These are phyloP conservation scores for Aspergillus affinis DNA, from an alignment of 495 filamentous ascomycete species.

Conservation along the genomic window DNA sequence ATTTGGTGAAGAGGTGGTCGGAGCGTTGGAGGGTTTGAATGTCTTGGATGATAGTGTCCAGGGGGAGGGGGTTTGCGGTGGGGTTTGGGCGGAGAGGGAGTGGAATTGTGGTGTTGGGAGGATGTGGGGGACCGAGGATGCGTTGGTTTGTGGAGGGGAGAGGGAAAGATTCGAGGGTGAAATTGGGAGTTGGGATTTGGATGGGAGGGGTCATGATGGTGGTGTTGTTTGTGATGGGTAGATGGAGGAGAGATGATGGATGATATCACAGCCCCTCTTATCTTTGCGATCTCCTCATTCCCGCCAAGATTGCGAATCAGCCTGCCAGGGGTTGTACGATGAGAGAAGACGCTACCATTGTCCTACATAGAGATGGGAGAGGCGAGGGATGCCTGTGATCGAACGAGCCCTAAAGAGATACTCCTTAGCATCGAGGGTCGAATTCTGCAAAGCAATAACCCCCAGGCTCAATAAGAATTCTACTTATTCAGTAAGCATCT, in stretches of 20 bases:
- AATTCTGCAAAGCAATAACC: too few relatives aligned
- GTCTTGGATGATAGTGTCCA: conserved; percentile 32
- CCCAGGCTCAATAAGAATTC: too few relatives aligned
- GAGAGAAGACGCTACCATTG: too few relatives aligned
- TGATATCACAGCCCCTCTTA: not conserved
- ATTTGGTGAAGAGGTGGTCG: conserved; percentile 53
- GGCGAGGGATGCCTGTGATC: too few relatives aligned
- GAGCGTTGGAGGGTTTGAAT: conserved; percentile 51
- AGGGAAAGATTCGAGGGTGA: conserved; percentile 63
- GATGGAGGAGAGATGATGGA: not conserved
- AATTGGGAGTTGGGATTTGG: conserved; percentile 3
- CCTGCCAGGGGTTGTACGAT: not conserved
- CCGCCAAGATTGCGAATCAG: conserved; percentile 9
- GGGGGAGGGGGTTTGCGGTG: conserved; percentile 15
- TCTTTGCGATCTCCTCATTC: conserved; percentile 16
- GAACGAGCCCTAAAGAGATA: too few relatives aligned
- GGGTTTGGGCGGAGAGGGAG: conserved; percentile 40
- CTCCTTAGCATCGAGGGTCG: too few relatives aligned
- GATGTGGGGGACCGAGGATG: conserved; percentile 40
- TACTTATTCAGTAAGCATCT: too few relatives aligned
- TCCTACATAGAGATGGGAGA: too few relatives aligned
- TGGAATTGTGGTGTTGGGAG: conserved; percentile 37
- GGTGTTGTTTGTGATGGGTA: not conserved
- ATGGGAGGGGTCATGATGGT: conserved; percentile 13
- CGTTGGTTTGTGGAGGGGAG: conserved; percentile 57